Base-by-base conservation (phyloP, 2,329 filamentous ascomycete genomes). In the Fusarium graminum region DNA sequence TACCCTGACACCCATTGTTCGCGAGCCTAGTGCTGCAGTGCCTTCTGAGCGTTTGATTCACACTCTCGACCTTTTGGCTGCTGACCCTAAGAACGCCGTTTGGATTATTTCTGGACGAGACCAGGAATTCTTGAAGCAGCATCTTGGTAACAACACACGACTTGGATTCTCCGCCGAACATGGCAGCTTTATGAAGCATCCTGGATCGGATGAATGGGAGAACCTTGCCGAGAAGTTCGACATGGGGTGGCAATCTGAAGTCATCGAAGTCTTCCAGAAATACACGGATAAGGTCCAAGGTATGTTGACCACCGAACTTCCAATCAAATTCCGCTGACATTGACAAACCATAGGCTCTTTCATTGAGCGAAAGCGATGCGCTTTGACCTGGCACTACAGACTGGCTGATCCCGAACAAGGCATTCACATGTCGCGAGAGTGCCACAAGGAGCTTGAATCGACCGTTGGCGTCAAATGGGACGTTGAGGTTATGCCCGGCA, bases 51-150 rank as follows among this genome's bases (percentile, higher is more conserved):
- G 90, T 22, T 87, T 97, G 22, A 89, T 97, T 46, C 87, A 89
- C 29, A 94, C 91, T 1, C 83, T 99, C 59, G 92, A 91, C 76
- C 85, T 86, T 12, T 84, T 99, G 40, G 91, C 94, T 0, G 85
- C 90, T 0, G 93, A 98, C 74, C 88, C 90, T 16, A 84, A 84
- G 56, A 99, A 98, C 73, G 86, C 89, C 2, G 93, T 99, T n/a
- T 99, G 95, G 95, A 97, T 99, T 75, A 97, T 99, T 74, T 97
- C 92, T 52, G 95, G 95, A 12, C 89, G 95, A 67, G 94, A 98
- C 73, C 93, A 97, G 75, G 90, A 90, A 9, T 99, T 99, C 80
- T 80, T 99, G 59, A 88, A 91, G 68, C 90, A 96, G 69, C 94
- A 94, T 81, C 89, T 98, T 76, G 95, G 94, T n/a, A 91, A 97